Conservation (phyloP, 2,329 filamentous ascomycete species). For the Pseudogymnoascus sp. region DNA sequence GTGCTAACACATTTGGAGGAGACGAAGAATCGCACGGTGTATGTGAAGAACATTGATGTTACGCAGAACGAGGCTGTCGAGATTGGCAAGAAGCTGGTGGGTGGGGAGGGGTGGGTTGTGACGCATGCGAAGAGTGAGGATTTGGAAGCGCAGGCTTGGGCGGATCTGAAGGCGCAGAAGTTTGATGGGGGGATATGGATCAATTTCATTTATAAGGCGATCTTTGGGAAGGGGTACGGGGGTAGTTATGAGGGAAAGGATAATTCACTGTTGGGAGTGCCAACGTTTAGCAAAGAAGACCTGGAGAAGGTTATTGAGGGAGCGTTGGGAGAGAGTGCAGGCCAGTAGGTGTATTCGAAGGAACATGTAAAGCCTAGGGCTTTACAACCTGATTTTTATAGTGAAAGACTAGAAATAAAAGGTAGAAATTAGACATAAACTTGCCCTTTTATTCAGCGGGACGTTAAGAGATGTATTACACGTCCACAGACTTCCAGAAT, state of each 20-base stretch:
- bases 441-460: not conserved
- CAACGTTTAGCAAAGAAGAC: slow-evolving; percentile 33
- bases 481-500: not conserved
- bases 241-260: slow-evolving; percentile 31
- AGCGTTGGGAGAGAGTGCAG: not conserved
- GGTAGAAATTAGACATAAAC: not conserved
- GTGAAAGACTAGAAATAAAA: not conserved
- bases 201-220: slow-evolving; percentile 27
- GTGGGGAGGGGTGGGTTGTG: slow-evolving; percentile 22
- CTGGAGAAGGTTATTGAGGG: slow-evolving; percentile 28
- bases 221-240: slow-evolving; percentile 30
- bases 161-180: slow-evolving; percentile 20
- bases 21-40: slow-evolving; percentile 44
- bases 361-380: too few relatives aligned
- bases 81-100: slow-evolving; percentile 28
- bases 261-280: slow-evolving; percentile 36
- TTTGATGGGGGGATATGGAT: slow-evolving; percentile 26
- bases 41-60: slow-evolving; percentile 36
- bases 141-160: slow-evolving; percentile 17
- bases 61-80: slow-evolving; percentile 36
- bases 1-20: slow-evolving; percentile 41
- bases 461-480: not conserved
- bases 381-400: not conserved
- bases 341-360: not conserved
- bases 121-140: slow-evolving; percentile 14